Base-by-base conservation (phyloP, 2,329 filamentous ascomycete genomes). In the Thermoascus crustaceus region DNA sequence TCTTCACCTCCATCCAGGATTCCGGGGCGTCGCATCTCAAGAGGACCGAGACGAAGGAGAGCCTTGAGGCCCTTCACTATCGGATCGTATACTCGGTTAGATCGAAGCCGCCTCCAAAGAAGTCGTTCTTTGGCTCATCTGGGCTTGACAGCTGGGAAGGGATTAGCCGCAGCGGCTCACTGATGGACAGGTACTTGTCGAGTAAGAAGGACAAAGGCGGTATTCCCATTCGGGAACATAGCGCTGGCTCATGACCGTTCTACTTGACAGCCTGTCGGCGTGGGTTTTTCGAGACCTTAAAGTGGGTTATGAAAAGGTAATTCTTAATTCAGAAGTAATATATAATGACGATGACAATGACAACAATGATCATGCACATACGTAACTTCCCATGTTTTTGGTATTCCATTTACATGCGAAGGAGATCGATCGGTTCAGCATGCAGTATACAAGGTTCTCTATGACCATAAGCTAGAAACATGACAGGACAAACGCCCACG, bases 11-110 rank as follows among this genome's bases (percentile, higher is more conserved):
- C 24, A 93, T 94, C 49, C 73, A 80, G 39, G 84, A 87, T 50
- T 73, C 79, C 1, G 85, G 84, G 25, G 81, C 85, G 29, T 77
- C 77, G 14, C 77, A 82, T 48, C 68, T 91, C 39, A 72, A 74
- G 10, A 74, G 83, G 19, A 82, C 84, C 19, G 78, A 93, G 51
- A 78, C 83, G 8, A 94, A 94, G 60, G 78, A 78, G 35, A 71
- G 73, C 7, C 68, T 94, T 24, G 82, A 93, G 49, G 72, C 78
- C 38, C 64, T 94, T n/a, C 73, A 80, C 39, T 78, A 83, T 49
- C 76, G 88, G 37, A 67, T 95, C 9, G 63, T 78, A 30, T 78
- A 82, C 53, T 73, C 76, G 2, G 79, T 89, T 31, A 72, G 86
- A 32, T 83, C 82, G 7, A 74, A 72, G 46, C 69, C 67, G 30